Base-by-base conservation (phyloP, 31 red algal genomes). In the Endocladia muricata region DNA sequence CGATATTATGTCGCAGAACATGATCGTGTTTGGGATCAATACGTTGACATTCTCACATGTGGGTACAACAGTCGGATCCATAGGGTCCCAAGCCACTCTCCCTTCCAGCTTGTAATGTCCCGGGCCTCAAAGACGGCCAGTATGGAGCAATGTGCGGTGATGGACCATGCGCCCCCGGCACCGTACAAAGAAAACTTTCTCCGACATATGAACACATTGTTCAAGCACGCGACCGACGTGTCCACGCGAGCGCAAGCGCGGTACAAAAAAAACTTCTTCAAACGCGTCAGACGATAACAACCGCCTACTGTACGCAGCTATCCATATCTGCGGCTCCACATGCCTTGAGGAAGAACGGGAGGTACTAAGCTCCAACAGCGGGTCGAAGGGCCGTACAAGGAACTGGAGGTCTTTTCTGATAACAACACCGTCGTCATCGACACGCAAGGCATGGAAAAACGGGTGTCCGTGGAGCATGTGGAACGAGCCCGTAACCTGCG, bases 31-130 rank as follows among this genome's bases (percentile, higher is more conserved):
- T 77, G 2, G 49, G 73, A 77, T 35, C 32, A 58, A 19, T 51
- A 37, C 17, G 34, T 77, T n/a, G 52, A 37, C 15, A 33, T 31
- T 15, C 30, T 77, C 19, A 55, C 41, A 13, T 73, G 51, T 28
- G 69, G 39, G 37, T 73, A 73, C 69, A 73, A 73, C 44, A 77
- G 31, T n/a, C 49, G 33, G 32, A 34, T 38, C 3, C 44, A 77
- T 25, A 8, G 58, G 7, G 7, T 7, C 15, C 15, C 58, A 7
- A 25, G 58, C 15, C 15, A 6, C 19, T 25, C 22, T 25, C 11
- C 58, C 8, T 61, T 61, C 58, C 7, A 61, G 7, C 22, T 61
- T 8, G 58, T n/a, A n/a, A n/a, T n/a, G n/a, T n/a, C n/a, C n/a
- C n/a, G n/a, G n/a, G n/a, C n/a, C n/a, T n/a, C n/a, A n/a, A n/a